Evolutionary conservation across 2,329 filamentous ascomycete genomes (phyloP).

Genomic region (Diplocarpon mali): DNA sequence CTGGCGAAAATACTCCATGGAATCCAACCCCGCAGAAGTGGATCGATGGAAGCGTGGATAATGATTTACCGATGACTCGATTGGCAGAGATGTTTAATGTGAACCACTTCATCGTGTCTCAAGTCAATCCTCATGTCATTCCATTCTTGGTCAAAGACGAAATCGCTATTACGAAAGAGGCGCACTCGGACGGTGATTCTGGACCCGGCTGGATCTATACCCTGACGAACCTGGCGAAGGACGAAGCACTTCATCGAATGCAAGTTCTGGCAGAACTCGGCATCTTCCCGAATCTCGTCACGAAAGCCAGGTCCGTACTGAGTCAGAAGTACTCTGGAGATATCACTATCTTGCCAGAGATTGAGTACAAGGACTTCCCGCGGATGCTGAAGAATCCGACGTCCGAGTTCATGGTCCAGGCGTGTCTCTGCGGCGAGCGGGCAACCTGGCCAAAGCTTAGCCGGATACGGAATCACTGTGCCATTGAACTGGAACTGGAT

Average conservation of each 20-base stretch:
- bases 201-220: conserved; percentile 47
- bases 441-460: conserved; percentile 89
- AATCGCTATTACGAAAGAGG: conserved; percentile 31
- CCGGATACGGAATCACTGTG: conserved; percentile 75
- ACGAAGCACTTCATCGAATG: conserved; percentile 70
- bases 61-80: conserved; percentile 82
- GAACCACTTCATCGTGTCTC: conserved; percentile 95
- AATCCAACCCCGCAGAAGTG: conserved; percentile 75
- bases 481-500: conserved; percentile 78
- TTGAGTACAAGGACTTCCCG: conserved; percentile 63
- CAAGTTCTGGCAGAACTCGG: conserved; percentile 72
- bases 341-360: conserved; percentile 83
- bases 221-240: conserved; percentile 62
- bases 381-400: conserved; percentile 76
- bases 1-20: conserved; percentile 70
- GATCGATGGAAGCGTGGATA: conserved; percentile 93
- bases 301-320: conserved; percentile 69
- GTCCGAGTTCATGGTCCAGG: conserved; percentile 72
- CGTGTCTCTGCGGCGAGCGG: conserved; percentile 66
- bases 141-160: conserved; percentile 75
- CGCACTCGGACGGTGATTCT: conserved; percentile 22
- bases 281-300: conserved; percentile 66
- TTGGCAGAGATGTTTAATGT: conserved; percentile 95
- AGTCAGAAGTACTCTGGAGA: conserved; percentile 90
- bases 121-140: conserved; percentile 90